Evolutionary conservation across 148 eudicot species (phyloP), one percentile per base, ranked within the genome.

Genomic region (Spergularia marina): DNA sequence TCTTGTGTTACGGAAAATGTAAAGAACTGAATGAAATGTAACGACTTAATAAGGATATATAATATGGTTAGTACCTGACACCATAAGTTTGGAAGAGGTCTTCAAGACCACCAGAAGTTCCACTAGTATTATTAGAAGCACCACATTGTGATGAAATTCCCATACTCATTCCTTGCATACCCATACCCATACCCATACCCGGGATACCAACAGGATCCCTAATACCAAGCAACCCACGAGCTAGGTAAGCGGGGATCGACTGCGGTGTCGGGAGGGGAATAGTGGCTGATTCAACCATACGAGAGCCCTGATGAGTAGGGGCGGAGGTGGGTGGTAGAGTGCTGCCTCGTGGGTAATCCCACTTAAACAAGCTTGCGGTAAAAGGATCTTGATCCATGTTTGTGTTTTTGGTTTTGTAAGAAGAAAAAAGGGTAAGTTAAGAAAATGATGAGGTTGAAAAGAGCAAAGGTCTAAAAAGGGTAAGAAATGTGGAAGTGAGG

Each of bases 21-120:
- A 30, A 30, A 30, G 36, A 30, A 30, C 1, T 30, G 36, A 30
- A 30, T 30, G 36, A 30, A 30, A 30, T 30, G 36, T 30, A 2
- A 30, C 36, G 36, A 30, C 3, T 30, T 30, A 2, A 30, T 30
- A 30, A 30, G 3, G 36, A 3, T 30, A 30, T 30, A 30, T 30
- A 30, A 30, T 30, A 30, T 30, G 36, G 4, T 30, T 30, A 92
- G 73, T 91, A 92, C 74, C 98, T 81, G 21, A 95, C 85, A 0
- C 97, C 98, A 63, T 90, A 95, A 10, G 91, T 83, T 53, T 90
- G 91, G 73, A 95, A 92, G 15, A 95, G 70, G 58, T 89, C 97
- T 76, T 92, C 97, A 13, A 95, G 75, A 0, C 98, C 94, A 0
- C 85, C 91, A 7, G 74, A 66, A 75, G 64, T 61, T 61, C 15